phyloP scores from a whole-genome alignment of 345 rosid species.

The Eucalyptus fibrosa region DNA sequence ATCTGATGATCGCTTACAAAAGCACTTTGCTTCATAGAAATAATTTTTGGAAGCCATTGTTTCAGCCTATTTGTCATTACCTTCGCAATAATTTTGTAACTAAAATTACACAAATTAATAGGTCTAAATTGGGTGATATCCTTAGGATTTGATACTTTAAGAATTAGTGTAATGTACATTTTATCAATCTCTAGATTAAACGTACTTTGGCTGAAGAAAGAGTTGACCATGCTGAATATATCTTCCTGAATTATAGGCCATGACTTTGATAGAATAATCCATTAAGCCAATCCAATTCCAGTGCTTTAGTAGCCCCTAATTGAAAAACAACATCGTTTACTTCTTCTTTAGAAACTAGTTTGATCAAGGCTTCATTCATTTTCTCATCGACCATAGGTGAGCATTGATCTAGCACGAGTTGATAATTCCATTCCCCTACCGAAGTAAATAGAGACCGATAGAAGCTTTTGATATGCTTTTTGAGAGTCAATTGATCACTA shows the following conservation, averaged over 20 bases:
- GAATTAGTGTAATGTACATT: background rate
- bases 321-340: background rate
- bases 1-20: background rate
- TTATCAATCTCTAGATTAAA: background rate
- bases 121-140: background rate
- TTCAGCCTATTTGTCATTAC: background rate
- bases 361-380: background rate
- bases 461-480: background rate
- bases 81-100: background rate
- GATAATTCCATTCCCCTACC: background rate
- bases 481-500: background rate
- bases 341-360: background rate
- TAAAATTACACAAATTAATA: background rate
- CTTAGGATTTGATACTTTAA: background rate
- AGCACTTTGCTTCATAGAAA: background rate
- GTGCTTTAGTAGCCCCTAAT: background rate
- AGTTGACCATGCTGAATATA: background rate
- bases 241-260: background rate
- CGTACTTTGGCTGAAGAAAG: background rate
- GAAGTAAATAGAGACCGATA: background rate
- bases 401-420: background rate
- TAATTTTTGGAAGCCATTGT: background rate
- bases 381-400: background rate
- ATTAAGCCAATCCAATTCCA: background rate
- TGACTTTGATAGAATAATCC: background rate